A percentile compares a stretch with the other conserved stretches of the same genome.
Evolutionary conservation across 2,329 filamentous ascomycete genomes (phyloP).

Genomic region (Rosellinia necatrix): DNA sequence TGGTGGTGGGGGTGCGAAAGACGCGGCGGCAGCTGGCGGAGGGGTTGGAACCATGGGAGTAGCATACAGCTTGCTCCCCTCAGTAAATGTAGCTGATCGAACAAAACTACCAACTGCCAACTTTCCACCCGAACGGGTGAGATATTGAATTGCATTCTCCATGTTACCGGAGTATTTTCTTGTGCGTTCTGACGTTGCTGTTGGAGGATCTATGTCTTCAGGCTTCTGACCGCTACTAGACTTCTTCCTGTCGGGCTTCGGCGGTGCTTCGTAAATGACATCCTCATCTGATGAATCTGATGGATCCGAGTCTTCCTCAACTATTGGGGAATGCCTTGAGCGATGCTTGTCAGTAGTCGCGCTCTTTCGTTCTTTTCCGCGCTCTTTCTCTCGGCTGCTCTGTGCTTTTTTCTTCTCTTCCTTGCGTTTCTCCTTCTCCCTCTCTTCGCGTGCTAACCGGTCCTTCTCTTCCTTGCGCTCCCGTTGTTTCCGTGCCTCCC

Average conservation of each 20-base stretch:
- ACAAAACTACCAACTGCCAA: constrained; percentile 14
- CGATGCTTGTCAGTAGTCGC: constrained; percentile 39
- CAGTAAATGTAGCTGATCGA: constrained; percentile 35
- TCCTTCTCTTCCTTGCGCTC: constrained; percentile 43
- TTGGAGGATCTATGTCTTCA: constrained; percentile 29
- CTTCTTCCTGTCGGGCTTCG: constrained; percentile 38
- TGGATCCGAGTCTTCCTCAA: constrained; percentile 31
- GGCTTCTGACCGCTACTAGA: constrained; percentile 34
- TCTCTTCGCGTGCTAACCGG: constrained; percentile 29
- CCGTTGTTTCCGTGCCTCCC: constrained; percentile 25
- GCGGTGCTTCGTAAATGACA: constrained; percentile 30
- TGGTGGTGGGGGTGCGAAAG: constrained; percentile 35
- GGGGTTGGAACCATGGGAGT: constrained; percentile 40
- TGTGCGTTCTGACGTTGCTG: constrained; percentile 14
- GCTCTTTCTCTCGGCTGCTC: constrained; percentile 40
- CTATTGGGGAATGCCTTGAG: constrained; percentile 32
- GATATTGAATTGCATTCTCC: constrained; percentile 37
- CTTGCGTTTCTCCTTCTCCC: constrained; percentile 38
- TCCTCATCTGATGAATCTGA: constrained; percentile 23
- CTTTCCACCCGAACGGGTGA: constrained; percentile 36
- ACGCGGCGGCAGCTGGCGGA: constrained; percentile 33
- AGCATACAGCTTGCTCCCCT: constrained; percentile 24
- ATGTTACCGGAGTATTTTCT: constrained; percentile 37
- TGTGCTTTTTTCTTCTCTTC: constrained; percentile 31
- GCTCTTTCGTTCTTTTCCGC: constrained; percentile 38